These are phyloP conservation scores for Solanum gandarillasii DNA, from an alignment of 257 asterid genomes.

Conservation along the genomic window DNA sequence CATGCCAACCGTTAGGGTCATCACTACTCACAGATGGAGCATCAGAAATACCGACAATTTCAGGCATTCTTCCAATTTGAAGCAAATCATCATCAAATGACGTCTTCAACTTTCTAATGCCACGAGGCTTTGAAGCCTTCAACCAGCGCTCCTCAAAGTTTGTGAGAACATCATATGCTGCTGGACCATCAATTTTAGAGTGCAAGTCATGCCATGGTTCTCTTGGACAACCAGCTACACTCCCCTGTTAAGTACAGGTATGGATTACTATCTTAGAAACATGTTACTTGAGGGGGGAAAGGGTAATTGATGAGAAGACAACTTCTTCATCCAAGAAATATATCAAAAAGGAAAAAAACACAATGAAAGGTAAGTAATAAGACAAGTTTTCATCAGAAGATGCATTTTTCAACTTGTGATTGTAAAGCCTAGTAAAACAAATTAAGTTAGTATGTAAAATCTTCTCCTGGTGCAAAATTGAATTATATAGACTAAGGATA, in stretches of 20 bases:
- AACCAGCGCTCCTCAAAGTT: slow-evolving; percentile 95
- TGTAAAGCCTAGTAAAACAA: neutral
- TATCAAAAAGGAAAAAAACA: neutral
- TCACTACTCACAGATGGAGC: slow-evolving; percentile 52
- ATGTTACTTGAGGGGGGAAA: neutral
- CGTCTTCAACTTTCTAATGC: slow-evolving; percentile 66
- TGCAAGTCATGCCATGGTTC: slow-evolving; percentile 99
- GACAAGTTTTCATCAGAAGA: neutral
- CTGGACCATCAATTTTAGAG: slow-evolving; percentile 91
- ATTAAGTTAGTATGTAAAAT: neutral
- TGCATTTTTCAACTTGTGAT: neutral
- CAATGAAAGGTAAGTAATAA: neutral
- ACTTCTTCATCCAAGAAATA: neutral
- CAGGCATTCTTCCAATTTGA: slow-evolving; percentile 78
- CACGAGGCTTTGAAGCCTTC: slow-evolving; percentile 85
- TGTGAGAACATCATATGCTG: slow-evolving; percentile 85
- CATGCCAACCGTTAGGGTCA: slow-evolving; percentile 92
- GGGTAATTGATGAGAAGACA: neutral
- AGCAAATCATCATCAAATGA: slow-evolving; percentile 89
- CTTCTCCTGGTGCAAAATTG: neutral
- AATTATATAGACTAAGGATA: neutral
- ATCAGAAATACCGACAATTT: slow-evolving; percentile 64
- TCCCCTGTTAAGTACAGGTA: slow-evolving; percentile 45
- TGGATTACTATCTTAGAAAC: neutral
- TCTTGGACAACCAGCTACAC: slow-evolving; percentile 73